These are phyloP conservation scores for Penicillium sp. DNA, from an alignment of 2,329 filamentous ascomycete genomes.

Conservation along the genomic window DNA sequence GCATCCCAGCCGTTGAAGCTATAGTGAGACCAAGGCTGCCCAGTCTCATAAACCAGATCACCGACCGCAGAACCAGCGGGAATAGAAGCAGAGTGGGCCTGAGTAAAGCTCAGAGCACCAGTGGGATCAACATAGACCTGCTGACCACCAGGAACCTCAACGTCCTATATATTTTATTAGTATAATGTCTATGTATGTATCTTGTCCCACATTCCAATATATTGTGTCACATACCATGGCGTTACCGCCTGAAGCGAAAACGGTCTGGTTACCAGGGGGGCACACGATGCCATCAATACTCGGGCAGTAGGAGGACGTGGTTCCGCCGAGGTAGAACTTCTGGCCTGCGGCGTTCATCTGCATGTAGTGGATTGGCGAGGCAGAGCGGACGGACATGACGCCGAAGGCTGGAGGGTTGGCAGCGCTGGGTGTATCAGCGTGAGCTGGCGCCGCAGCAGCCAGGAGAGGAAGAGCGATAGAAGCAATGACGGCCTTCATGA, in stretches of 20 bases:
- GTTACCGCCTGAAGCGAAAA: conserved; percentile 43
- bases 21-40: conserved; percentile 29
- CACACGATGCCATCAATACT: conserved; percentile 33
- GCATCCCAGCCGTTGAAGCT: conserved; percentile 37
- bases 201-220: background rate
- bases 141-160: conserved; percentile 64
- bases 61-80: conserved; percentile 53
- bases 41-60: conserved; percentile 48
- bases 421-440: background rate
- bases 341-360: conserved; percentile 49
- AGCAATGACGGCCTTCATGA: conserved; percentile 28
- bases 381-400: conserved; percentile 48
- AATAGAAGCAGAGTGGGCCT: conserved; percentile 55
- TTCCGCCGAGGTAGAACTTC: conserved; percentile 52
- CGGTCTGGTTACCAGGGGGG: conserved; percentile 50
- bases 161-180: conserved; percentile 35
- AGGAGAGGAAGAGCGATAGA: conserved; percentile 28
- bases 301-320: conserved; percentile 53
- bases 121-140: conserved; percentile 56
- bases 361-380: conserved; percentile 51
- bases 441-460: conserved; percentile 26
- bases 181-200: conserved; percentile 23
- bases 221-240: conserved; percentile 34
- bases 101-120: conserved; percentile 59
- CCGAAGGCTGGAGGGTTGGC: conserved; percentile 35